Base-by-base conservation (phyloP, 2,329 filamentous ascomycete genomes). In the Leptographium radiaticola region DNA sequence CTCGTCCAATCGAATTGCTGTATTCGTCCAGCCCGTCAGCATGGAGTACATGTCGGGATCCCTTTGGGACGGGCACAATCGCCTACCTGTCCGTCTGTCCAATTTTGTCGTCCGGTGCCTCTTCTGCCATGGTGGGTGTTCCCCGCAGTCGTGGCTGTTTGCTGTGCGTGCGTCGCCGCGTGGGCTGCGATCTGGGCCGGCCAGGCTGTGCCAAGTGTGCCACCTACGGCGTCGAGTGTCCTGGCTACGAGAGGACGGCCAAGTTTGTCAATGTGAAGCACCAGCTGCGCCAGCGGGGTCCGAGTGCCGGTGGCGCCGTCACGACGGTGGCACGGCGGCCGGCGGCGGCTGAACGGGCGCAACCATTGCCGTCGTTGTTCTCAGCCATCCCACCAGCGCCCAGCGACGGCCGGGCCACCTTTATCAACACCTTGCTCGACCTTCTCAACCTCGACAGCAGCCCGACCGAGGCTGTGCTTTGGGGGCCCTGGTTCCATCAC, bases 171-270 rank as follows among this genome's bases (percentile, higher is more conserved):
- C 68, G 65, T 60, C 65, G 70, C 53, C 66, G 66, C 49, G 66
- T 71, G 55, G 69, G 73, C 64, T 76, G 74, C 57, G 73, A 76
- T 59, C 67, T 74, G 60, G 62, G 58, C 25, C 67, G 65, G 12
- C 73, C 73, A 12, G 63, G 61, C 52, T 71, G 70, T 53, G 62
- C 60, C 30, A 72, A 55, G 52, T 72, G 70, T 59, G 55, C 61
- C 52, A 68, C 63, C 51, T 71, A 71, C 55, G 67, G 68, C 39
- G 64, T 61, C 25, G 60, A 61, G 9, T 72, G 68, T 53, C 67
- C 68, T 7, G 70, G 69, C n/a, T 72, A 70, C 56, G 65, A 69
- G 47, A 63, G 65, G 36, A 56, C 57, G 42, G 59, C 65, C 57
- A 72, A 72, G 59, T 72, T 72, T 53, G 66, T 72, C 30, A 58